Evolutionary conservation across 164 flowering plant genomes (phyloP).

Genomic region (Nymphaea thermarum): DNA sequence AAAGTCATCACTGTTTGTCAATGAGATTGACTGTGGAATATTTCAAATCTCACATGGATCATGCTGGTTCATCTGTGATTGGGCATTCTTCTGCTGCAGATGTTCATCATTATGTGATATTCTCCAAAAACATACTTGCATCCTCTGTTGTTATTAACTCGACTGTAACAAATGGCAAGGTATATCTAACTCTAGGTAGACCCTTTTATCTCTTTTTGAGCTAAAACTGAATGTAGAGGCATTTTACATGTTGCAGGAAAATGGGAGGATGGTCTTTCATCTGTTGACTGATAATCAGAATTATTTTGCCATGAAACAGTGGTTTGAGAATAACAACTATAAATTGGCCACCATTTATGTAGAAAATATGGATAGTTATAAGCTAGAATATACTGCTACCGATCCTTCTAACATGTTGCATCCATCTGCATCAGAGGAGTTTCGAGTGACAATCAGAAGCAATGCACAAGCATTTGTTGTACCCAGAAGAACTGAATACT

Average conservation of each 20-base stretch:
- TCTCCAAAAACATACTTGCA: constrained; percentile 79
- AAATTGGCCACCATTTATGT: constrained; percentile 60
- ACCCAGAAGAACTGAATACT: constrained; percentile 40
- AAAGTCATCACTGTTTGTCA: constrained; percentile 86
- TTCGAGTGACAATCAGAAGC: constrained; percentile 50
- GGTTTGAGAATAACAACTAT: constrained; percentile 54
- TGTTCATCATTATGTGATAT: constrained; percentile 59
- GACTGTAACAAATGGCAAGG: constrained; percentile 63
- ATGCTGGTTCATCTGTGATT: constrained; percentile 10
- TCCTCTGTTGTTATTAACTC: constrained; percentile 92
- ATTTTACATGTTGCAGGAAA: constrained; percentile 40
- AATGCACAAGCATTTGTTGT: constrained; percentile 11
- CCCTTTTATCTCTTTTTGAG: background rate
- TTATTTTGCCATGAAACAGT: constrained; percentile 72
- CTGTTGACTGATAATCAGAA: constrained; percentile 70
- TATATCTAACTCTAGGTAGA: constrained; percentile 14
- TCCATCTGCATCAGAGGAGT: constrained; percentile 55
- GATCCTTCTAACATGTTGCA: constrained; percentile 7
- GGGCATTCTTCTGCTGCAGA: background rate
- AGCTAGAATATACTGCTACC: constrained; percentile 18
- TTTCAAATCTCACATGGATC: constrained; percentile 37
- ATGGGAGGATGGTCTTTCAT: constrained; percentile 70
- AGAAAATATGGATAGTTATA: constrained; percentile 58
- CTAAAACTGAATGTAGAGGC: background rate
- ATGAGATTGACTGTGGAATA: constrained; percentile 87